Evolutionary conservation across 2,329 filamentous ascomycete genomes (phyloP).

Genomic region (Sporothrix curviconia): DNA sequence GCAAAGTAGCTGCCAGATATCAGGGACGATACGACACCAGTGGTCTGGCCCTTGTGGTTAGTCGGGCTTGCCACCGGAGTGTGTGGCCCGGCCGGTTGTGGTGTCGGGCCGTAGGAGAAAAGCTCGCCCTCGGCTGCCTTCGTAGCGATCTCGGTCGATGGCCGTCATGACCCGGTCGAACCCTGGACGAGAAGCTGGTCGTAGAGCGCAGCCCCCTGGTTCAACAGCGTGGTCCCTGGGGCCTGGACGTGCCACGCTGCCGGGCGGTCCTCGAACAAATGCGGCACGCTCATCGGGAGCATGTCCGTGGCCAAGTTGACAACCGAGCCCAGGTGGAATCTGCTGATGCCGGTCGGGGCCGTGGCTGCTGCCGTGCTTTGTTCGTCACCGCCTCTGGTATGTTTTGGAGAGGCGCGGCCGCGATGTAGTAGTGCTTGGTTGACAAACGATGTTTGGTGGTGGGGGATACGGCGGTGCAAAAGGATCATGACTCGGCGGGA

Average conservation of each 20-base stretch:
- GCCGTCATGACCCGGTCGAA: constrained; percentile 64
- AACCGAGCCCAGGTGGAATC: constrained; percentile 34
- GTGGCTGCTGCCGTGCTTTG: background rate
- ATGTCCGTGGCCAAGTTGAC: constrained; percentile 38
- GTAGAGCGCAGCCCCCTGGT: constrained; percentile 42
- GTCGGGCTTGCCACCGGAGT: background rate
- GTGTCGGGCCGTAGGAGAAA: constrained; percentile 32
- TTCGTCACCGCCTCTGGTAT: background rate
- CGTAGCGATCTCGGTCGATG: constrained; percentile 58
- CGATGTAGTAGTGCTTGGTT: constrained; percentile 47
- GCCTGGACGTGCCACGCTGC: constrained; percentile 31
- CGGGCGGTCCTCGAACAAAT: constrained; percentile 40
- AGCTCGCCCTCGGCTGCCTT: constrained; percentile 51
- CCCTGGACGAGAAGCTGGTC: constrained; percentile 55
- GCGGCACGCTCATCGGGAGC: constrained; percentile 30
- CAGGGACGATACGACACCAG: constrained; percentile 28
- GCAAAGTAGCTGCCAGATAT: constrained; percentile 56
- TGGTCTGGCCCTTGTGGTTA: constrained; percentile 31
- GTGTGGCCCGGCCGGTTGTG: background rate
- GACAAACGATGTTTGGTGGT: constrained; percentile 39
- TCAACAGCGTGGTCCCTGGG: constrained; percentile 37
- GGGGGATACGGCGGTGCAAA: constrained; percentile 25
- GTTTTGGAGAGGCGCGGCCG: constrained; percentile 19
- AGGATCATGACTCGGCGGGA: background rate
- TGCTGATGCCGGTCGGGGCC: constrained; percentile 21